Conservation (phyloP, 495 filamentous ascomycete species). For the Durotheca rogersii region DNA sequence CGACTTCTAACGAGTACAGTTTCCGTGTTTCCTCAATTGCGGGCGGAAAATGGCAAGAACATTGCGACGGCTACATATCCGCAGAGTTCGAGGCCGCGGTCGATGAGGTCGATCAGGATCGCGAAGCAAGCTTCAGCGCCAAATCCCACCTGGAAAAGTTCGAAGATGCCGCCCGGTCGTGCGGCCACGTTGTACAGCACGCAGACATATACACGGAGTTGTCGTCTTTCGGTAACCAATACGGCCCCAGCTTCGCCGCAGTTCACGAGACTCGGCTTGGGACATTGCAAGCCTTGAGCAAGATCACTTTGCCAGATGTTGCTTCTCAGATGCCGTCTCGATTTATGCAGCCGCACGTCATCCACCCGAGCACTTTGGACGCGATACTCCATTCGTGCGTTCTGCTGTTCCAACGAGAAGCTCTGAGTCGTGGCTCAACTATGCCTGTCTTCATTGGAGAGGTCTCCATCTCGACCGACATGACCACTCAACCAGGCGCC, state of each 20-base stretch:
- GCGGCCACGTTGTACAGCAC: not conserved
- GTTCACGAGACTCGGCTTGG: not conserved
- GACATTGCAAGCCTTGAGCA: not conserved
- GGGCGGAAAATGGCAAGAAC: not conserved
- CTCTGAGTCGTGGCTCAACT: not conserved
- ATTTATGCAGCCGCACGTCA: constrained; percentile 35
- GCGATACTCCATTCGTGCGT: constrained; percentile 14
- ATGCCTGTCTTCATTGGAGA: not conserved
- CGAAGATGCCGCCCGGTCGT: not conserved
- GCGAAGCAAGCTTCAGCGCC: not conserved
- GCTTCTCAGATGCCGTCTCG: constrained; percentile 33
- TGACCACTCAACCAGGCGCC: not conserved
- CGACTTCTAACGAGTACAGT: not conserved
- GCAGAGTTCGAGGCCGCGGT: not conserved
- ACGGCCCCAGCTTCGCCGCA: not conserved
- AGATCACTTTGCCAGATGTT: constrained; percentile 27
- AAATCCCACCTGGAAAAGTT: not conserved
- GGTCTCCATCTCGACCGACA: not conserved
- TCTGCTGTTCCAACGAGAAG: not conserved
- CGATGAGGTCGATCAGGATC: not conserved
- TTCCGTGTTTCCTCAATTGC: not conserved
- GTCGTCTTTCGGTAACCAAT: not conserved
- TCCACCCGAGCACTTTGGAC: constrained; percentile 41
- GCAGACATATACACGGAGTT: not conserved
- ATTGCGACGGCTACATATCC: not conserved